phyloP scores from a whole-genome alignment of 2,329 filamentous ascomycete genomes.

The Endocalyx cinctus region DNA sequence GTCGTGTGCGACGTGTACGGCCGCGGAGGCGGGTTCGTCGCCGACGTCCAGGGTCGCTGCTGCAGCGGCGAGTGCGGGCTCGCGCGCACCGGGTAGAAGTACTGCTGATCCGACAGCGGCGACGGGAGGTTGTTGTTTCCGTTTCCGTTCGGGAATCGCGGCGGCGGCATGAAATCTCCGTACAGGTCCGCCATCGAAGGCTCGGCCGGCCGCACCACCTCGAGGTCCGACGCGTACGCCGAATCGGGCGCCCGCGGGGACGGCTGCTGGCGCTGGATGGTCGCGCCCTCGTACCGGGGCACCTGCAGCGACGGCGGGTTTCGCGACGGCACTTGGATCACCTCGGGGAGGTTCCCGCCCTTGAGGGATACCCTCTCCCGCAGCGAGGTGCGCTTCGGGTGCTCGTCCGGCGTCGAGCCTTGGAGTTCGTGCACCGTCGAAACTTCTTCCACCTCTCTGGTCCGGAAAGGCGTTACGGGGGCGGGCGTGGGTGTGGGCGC shows the following conservation, averaged over 20 bases:
- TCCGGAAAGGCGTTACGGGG: too few relatives aligned
- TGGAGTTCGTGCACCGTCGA: too few relatives aligned
- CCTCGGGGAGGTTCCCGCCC: slow-evolving; percentile 43
- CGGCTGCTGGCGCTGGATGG: slow-evolving; percentile 17
- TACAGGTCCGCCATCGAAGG: slow-evolving; percentile 27
- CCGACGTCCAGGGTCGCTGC: slow-evolving; percentile 52
- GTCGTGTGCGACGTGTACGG: slow-evolving; percentile 29
- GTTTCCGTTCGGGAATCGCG: slow-evolving; percentile 32
- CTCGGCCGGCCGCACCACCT: slow-evolving; percentile 33
- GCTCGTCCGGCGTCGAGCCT: slow-evolving; percentile 15
- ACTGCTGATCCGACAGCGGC: slow-evolving; percentile 50
- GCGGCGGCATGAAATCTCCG: slow-evolving; percentile 32
- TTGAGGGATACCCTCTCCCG: slow-evolving; percentile 52
- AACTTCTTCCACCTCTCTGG: too few relatives aligned
- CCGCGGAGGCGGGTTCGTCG: slow-evolving; percentile 27
- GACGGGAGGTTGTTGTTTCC: slow-evolving; percentile 42
- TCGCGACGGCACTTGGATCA: slow-evolving; percentile 49
- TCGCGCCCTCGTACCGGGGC: slow-evolving; percentile 21
- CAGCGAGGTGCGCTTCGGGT: slow-evolving; percentile 40
- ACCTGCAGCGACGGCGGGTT: slow-evolving; percentile 30
- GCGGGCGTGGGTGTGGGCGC: slow-evolving; percentile 48
- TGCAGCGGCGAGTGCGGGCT: slow-evolving; percentile 61
- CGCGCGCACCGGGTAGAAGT: slow-evolving; percentile 58
- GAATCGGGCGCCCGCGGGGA: slow-evolving; percentile 41
- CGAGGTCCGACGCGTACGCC: slow-evolving; percentile 44